Conservation (phyloP, 208 protist genomes). For the Naegleria gruberi region DNA sequence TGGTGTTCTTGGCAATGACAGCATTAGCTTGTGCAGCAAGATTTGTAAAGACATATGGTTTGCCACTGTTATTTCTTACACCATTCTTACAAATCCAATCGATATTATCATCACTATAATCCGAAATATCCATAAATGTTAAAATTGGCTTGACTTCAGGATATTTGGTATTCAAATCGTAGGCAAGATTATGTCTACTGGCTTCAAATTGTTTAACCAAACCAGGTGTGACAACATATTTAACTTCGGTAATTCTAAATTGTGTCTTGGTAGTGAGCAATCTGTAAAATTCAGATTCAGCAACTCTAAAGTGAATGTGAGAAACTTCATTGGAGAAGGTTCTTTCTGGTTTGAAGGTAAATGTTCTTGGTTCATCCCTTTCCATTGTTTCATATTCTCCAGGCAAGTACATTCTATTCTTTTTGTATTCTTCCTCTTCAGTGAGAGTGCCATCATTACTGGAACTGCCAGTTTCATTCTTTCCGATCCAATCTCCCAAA, state of each 20-base stretch:
- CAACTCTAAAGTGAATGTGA: conserved; percentile 15
- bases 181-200: not conserved
- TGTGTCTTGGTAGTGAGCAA: not conserved
- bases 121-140: not conserved
- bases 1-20: not conserved
- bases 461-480: not conserved
- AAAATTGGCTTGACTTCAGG: not conserved
- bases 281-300: not conserved
- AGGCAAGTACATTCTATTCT: not conserved
- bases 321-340: conserved; percentile 13
- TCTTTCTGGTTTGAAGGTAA: conserved; percentile 9
- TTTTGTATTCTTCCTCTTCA: not conserved
- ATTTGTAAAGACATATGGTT: not conserved
- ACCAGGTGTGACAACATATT: not conserved
- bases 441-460: not conserved
- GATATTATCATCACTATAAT: not conserved
- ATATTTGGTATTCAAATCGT: not conserved
- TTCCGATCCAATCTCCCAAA: not conserved
- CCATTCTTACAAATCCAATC: not conserved
- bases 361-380: not conserved
- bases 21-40: not conserved
- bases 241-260: not conserved
- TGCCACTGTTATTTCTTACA: not conserved
- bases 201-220: not conserved
- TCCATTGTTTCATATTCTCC: conserved; percentile 7